A percentile compares a stretch with the other conserved stretches of the same genome.
Evolutionary conservation across 192 early-diverging fungal species (phyloP).

Genomic region (Pilaira anomala): DNA sequence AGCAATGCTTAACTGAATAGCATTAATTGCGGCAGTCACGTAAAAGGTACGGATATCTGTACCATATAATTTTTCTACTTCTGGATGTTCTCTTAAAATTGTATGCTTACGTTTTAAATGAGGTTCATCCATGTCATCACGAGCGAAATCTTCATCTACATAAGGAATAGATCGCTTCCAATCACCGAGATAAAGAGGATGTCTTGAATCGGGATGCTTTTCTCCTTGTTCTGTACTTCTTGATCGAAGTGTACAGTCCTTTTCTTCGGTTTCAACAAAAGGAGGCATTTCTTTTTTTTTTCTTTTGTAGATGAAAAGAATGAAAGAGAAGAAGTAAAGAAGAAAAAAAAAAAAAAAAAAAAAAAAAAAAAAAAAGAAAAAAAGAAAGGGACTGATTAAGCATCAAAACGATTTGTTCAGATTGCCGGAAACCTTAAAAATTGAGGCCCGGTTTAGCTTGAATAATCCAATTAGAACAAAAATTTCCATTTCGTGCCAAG

Average conservation of each 20-base stretch:
- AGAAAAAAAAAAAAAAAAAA: not conserved
- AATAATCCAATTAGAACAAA: too few species aligned
- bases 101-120: slow-evolving; percentile 87
- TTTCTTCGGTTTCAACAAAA: slow-evolving; percentile 22
- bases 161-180: slow-evolving; percentile 80
- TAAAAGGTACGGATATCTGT: slow-evolving; percentile 77
- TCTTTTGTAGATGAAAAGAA: not conserved
- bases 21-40: slow-evolving; percentile 61
- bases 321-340: not conserved
- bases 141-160: slow-evolving; percentile 69
- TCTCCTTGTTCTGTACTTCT: not conserved
- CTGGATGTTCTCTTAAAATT: slow-evolving; percentile 85
- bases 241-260: slow-evolving; percentile 2
- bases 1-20: slow-evolving; percentile 71
- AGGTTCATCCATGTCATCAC: slow-evolving; percentile 90
- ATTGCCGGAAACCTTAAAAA: too few species aligned
- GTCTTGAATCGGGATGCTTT: slow-evolving; percentile 58
- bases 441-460: too few species aligned
- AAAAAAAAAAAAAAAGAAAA: slow-evolving; percentile 1
- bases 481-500: too few species aligned
- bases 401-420: too few species aligned
- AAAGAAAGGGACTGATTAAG: not conserved
- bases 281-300: slow-evolving; percentile 23
- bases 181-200: slow-evolving; percentile 76
- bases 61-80: slow-evolving; percentile 84